These are phyloP conservation scores for Dothideomycetidae sp. DNA, from an alignment of 2,329 filamentous ascomycete genomes.

Conservation along the genomic window DNA sequence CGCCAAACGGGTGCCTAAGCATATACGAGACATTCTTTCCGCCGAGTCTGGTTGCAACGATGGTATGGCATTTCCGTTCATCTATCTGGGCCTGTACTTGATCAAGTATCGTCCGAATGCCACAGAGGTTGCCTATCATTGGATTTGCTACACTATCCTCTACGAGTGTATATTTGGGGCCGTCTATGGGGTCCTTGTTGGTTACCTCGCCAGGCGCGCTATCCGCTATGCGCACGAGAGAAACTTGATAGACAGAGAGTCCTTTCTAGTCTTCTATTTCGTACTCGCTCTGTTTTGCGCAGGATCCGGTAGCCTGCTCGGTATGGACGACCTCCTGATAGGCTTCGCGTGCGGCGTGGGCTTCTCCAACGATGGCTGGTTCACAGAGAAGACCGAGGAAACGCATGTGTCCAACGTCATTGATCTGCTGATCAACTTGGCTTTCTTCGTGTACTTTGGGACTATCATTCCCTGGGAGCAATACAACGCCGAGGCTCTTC, in stretches of 20 bases:
- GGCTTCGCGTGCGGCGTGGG: slow-evolving; percentile 95
- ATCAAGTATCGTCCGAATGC: slow-evolving; percentile 64
- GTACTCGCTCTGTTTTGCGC: slow-evolving; percentile 91
- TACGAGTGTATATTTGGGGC: slow-evolving; percentile 95
- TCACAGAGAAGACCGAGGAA: slow-evolving; percentile 94
- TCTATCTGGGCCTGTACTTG: slow-evolving; percentile 84
- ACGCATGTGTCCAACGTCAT: slow-evolving; percentile 99
- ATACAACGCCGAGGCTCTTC: slow-evolving; percentile 54
- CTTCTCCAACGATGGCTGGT: slow-evolving; percentile 99
- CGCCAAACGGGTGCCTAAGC: slow-evolving; percentile 90
- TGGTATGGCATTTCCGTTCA: slow-evolving; percentile 97
- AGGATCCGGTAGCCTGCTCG: slow-evolving; percentile 79
- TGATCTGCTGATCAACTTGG: slow-evolving; percentile 87
- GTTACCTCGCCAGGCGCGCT: slow-evolving; percentile 78
- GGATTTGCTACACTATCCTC: slow-evolving; percentile 76
- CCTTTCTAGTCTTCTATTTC: slow-evolving; percentile 97
- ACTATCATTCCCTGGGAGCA: slow-evolving; percentile 94
- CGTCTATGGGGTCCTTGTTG: slow-evolving; percentile 72
- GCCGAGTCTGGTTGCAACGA: slow-evolving; percentile 98
- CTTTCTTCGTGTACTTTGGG: slow-evolving; percentile 95
- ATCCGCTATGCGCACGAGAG: slow-evolving; percentile 77
- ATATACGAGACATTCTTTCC: slow-evolving; percentile 86
- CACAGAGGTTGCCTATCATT: slow-evolving; percentile 60
- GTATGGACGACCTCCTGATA: slow-evolving; percentile 84
- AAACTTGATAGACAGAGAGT: slow-evolving; percentile 86